Conservation (phyloP, 78 protist species). For the Dictyostelium brefeldianum region DNA sequence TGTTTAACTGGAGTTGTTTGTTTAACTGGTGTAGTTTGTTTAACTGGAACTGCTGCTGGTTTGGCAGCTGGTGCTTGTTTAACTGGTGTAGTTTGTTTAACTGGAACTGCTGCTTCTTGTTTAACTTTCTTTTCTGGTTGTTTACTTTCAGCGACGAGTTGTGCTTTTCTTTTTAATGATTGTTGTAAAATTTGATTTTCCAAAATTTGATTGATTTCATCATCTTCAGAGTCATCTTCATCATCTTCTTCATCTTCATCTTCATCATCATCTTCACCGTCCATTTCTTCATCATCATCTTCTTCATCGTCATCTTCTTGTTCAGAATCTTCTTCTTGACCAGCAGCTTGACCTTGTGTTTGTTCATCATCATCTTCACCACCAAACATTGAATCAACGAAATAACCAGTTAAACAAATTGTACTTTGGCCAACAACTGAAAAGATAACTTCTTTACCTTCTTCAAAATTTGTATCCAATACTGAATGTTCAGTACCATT, state of each 20-base stretch:
- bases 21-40: neutral
- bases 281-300: slow-evolving; percentile 24
- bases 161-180: slow-evolving; percentile 29
- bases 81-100: neutral
- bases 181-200: neutral
- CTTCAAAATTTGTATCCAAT: slow-evolving; percentile 58
- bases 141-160: neutral
- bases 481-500: neutral
- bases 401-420: slow-evolving; percentile 76
- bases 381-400: slow-evolving; percentile 51
- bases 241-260: slow-evolving; percentile 12
- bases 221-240: slow-evolving; percentile 23
- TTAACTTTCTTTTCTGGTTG: neutral
- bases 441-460: slow-evolving; percentile 55
- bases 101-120: slow-evolving; percentile 7
- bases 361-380: slow-evolving; percentile 44
- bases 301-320: neutral
- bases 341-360: slow-evolving; percentile 5
- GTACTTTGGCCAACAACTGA: slow-evolving; percentile 41
- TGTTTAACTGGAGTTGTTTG: slow-evolving; percentile 9
- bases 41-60: neutral
- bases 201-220: neutral
- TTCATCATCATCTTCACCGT: neutral
- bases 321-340: neutral
- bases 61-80: neutral